phyloP scores from a whole-genome alignment of 2,329 filamentous ascomycete species.

The Aureobasidium sp. region DNA sequence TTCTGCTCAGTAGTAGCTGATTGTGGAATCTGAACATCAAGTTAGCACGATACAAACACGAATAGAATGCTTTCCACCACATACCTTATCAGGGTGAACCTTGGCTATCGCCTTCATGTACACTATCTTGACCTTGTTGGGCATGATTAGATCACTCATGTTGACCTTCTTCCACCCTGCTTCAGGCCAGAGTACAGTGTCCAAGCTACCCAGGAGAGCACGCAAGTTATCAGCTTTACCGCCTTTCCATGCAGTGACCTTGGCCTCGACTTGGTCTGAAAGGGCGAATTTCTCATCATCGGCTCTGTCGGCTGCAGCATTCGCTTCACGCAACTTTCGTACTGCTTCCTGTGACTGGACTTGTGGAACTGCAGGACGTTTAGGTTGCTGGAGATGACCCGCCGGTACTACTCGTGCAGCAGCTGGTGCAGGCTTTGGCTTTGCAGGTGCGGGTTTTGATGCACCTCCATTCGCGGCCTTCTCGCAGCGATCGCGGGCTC shows the following conservation, averaged over 20 bases:
- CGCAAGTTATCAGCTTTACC: slow-evolving; percentile 90
- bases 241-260: slow-evolving; percentile 71
- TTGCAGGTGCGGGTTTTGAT: slow-evolving; percentile 33
- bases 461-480: slow-evolving; percentile 60
- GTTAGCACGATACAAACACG: too few relatives aligned
- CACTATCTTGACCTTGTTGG: slow-evolving; percentile 89
- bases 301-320: slow-evolving; percentile 72
- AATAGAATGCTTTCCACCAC: slow-evolving; percentile 20
- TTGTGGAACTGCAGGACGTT: slow-evolving; percentile 22
- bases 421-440: slow-evolving; percentile 12
- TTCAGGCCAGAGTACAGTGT: slow-evolving; percentile 82
- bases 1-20: slow-evolving; percentile 57
- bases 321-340: slow-evolving; percentile 69
- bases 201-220: slow-evolving; percentile 76
- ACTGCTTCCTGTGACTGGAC: slow-evolving; percentile 60
- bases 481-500: slow-evolving; percentile 83
- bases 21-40: slow-evolving; percentile 55
- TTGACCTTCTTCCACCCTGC: slow-evolving; percentile 97
- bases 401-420: slow-evolving; percentile 7
- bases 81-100: slow-evolving; percentile 97
- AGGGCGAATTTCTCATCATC: slow-evolving; percentile 92
- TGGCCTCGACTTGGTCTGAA: slow-evolving; percentile 74
- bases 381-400: not conserved
- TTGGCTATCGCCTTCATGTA: slow-evolving; percentile 99
- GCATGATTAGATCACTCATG: slow-evolving; percentile 84